Conservation (phyloP, 768 basidiomycete species). For the Rossbeevera mucosa region DNA sequence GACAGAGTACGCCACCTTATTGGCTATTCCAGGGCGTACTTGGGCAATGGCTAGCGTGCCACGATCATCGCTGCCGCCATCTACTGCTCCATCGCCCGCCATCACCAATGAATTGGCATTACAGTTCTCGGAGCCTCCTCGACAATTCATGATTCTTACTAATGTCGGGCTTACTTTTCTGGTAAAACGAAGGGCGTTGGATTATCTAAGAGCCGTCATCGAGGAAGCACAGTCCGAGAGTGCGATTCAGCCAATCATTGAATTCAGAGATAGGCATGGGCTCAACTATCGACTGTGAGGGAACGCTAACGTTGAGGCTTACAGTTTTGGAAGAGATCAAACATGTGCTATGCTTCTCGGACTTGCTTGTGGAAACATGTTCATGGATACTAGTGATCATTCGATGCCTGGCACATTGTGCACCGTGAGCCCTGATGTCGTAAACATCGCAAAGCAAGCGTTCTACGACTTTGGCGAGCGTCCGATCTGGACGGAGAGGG, state of each 20-base stretch:
- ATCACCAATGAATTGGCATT: slow-evolving; percentile 76
- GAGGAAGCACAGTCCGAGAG: slow-evolving; percentile 78
- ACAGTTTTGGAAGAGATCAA: slow-evolving; percentile 86
- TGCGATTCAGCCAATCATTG: slow-evolving; percentile 71
- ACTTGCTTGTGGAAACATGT: slow-evolving; percentile 80
- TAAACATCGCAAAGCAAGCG: slow-evolving; percentile 72
- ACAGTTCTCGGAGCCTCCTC: slow-evolving; percentile 72
- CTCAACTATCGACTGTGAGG: background rate
- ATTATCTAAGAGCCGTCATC: slow-evolving; percentile 76
- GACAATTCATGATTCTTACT: slow-evolving; percentile 83
- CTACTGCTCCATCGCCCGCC: slow-evolving; percentile 43
- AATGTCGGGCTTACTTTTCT: slow-evolving; percentile 83
- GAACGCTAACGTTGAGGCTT: slow-evolving; percentile 4
- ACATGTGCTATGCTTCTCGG: slow-evolving; percentile 89
- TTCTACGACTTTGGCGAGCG: slow-evolving; percentile 85
- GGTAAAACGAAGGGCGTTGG: slow-evolving; percentile 76
- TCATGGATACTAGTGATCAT: slow-evolving; percentile 56
- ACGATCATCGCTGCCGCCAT: slow-evolving; percentile 31
- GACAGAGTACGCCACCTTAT: slow-evolving; percentile 70
- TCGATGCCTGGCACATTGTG: slow-evolving; percentile 43
- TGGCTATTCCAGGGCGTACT: slow-evolving; percentile 78
- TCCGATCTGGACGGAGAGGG: slow-evolving; percentile 75
- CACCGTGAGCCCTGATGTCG: slow-evolving; percentile 56
- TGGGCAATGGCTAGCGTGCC: slow-evolving; percentile 74
- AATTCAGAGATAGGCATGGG: slow-evolving; percentile 73